Conservation (phyloP, 257 asterid genomes). For the Verbascum thapsus region DNA sequence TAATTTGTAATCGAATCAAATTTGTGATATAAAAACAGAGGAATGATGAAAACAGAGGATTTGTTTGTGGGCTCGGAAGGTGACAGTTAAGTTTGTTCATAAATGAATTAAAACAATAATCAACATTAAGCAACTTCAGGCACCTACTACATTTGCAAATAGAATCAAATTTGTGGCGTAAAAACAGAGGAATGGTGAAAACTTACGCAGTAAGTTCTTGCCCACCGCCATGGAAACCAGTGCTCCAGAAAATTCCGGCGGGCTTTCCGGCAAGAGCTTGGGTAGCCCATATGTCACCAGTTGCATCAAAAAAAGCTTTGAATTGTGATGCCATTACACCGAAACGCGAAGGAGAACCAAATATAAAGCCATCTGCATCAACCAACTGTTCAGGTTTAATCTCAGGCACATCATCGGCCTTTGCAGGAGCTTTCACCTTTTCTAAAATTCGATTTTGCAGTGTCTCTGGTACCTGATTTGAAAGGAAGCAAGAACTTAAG, state of each 20-base stretch:
- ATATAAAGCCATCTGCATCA: conserved; percentile 91
- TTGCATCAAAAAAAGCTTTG: conserved; percentile 89
- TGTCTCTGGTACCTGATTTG: conserved; percentile 77
- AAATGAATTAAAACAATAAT: neutral
- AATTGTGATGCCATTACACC: conserved; percentile 96
- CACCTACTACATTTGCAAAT: neutral
- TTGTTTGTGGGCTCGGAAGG: too few relatives aligned
- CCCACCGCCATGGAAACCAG: conserved; percentile 98
- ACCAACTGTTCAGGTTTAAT: conserved; percentile 76
- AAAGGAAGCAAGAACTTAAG: conserved; percentile 4
- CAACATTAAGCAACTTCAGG: neutral
- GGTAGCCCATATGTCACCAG: conserved; percentile 60
- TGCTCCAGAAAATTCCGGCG: conserved; percentile 95
- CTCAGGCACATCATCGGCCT: conserved; percentile 75
- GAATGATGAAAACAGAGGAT: too few relatives aligned
- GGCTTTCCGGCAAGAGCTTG: conserved; percentile 96
- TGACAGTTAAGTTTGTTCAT: neutral
- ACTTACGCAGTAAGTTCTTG: conserved; percentile 94
- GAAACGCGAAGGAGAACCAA: conserved; percentile 88
- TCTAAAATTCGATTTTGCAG: conserved; percentile 59
- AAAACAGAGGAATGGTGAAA: conserved; percentile 15
- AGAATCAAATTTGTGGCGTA: neutral
- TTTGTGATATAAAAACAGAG: too few relatives aligned
- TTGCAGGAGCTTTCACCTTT: conserved; percentile 84
- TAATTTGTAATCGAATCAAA: too few relatives aligned